Base-by-base conservation (phyloP, 2,329 filamentous ascomycete genomes). In the Aureobasidium sp. region DNA sequence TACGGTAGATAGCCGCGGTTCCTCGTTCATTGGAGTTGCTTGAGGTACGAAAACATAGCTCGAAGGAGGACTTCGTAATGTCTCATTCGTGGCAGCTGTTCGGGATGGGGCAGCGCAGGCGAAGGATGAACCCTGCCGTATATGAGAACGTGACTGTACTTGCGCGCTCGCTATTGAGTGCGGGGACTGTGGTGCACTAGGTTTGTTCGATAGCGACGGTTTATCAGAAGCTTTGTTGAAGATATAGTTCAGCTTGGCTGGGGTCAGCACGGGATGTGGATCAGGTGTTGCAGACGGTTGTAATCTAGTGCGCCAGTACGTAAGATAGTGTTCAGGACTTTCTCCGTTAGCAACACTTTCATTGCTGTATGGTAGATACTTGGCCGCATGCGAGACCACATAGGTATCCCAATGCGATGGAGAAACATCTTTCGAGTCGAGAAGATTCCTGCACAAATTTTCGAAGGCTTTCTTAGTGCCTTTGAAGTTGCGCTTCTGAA, bases 371-470 rank as follows among this genome's bases (percentile, higher is more conserved):
- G 48, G 48, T 17, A 35, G 1, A 10, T 25, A 52, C 8, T 17
- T 16, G 6, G 37, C 29, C 22, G 37, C 6, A 1, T 52, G 38
- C 16, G 35, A 16, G 21, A 42, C 29, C 27, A 52, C 38, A 42
- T 41, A 52, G 10, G 25, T 27, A 21, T 52, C 48, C 48, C 48
- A 52, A 2, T 34, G 19, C 21, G 27, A 6, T 8, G 7, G 10
- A 8, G 48, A n/a, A 4, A 52, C 17, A 19, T 17, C n/a, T 3
- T 35, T 40, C 25, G 48, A 42, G 1, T 11, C 27, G 12, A 35
- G 48, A 4, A 52, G 14, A 4, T 27, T 35, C 38, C 37, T 52
- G 48, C 48, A 52, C n/a, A 42, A 19, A 6, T 17, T 52, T n/a
- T 25, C 38, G 25, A 52, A 52, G 7, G 48, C 38, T n/a, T 39